Evolutionary conservation across 768 basidiomycete genomes (phyloP).

Genomic region (Tylopilus sp.): DNA sequence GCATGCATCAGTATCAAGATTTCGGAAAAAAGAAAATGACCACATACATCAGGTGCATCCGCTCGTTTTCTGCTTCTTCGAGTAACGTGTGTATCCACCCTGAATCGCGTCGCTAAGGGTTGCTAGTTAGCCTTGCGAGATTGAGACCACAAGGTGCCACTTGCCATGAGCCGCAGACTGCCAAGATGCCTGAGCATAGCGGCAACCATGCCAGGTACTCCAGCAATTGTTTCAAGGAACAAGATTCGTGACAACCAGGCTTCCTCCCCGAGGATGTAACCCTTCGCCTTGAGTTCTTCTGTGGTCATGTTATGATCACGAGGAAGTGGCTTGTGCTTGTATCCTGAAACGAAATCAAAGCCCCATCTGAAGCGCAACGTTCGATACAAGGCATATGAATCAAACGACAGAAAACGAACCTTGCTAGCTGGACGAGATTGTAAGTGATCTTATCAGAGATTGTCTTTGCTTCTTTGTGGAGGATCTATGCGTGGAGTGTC

Average conservation of each 20-base stretch:
- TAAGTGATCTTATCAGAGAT: slow-evolving; percentile 71
- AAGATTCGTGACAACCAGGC: slow-evolving; percentile 73
- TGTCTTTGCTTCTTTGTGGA: slow-evolving; percentile 62
- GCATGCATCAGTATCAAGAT: slow-evolving; percentile 14
- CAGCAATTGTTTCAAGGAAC: slow-evolving; percentile 87
- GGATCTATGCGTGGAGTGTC: slow-evolving; percentile 45
- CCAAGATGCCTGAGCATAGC: slow-evolving; percentile 84
- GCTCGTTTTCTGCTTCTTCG: slow-evolving; percentile 95
- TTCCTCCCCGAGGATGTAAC: slow-evolving; percentile 68
- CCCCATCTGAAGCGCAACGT: slow-evolving; percentile 39
- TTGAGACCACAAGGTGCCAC: slow-evolving; percentile 17
- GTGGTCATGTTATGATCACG: slow-evolving; percentile 61
- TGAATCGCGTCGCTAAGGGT: slow-evolving; percentile 46
- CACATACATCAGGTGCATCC: slow-evolving; percentile 85
- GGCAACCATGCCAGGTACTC: slow-evolving; percentile 95
- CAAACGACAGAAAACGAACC: slow-evolving; percentile 31
- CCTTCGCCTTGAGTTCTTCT: slow-evolving; percentile 68
- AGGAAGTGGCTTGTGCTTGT: slow-evolving; percentile 71
- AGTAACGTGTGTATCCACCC: slow-evolving; percentile 91
- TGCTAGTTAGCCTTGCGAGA: slow-evolving; percentile 5
- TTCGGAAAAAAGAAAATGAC: slow-evolving; percentile 3
- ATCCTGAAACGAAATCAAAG: slow-evolving; percentile 85
- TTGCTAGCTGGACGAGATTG: slow-evolving; percentile 53
- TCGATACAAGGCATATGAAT: slow-evolving; percentile 1
- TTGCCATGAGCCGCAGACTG: slow-evolving; percentile 84